Base-by-base conservation (phyloP, 192 early-diverging fungal species). In the Rhizophagus clarus region DNA sequence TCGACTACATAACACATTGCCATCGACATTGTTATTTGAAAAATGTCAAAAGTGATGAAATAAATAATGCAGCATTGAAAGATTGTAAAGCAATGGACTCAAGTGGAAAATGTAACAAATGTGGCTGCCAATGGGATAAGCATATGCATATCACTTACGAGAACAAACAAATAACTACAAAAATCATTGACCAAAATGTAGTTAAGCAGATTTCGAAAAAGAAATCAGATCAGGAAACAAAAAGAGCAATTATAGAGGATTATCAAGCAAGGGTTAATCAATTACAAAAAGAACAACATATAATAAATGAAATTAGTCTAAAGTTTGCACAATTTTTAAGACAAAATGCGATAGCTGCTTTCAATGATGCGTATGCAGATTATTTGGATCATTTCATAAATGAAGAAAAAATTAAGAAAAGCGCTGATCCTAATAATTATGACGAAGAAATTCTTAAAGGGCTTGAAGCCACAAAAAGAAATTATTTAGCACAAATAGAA, bases 71-170 rank as follows among this genome's bases (percentile, higher is more conserved):
- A 29, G 72, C 28, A 42, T 60, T 84, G 28, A 68, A 40, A 45
- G n/a, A n/a, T 1, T 84, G 83, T 66, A 24, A 29, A 29, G 83
- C 80, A 29, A 84, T 84, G 72, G 72, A 62, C 5, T 29, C 26
- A 26, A 56, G 60, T 20, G 74, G 62, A 24, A 81, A 29, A 15
- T 84, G 83, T 77, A 56, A 9, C n/a, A 61, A 34, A 22, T 84
- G 83, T 79, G 64, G 67, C 45, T 84, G 83, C 66, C 10, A 11
- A 9, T 84, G 81, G 83, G 60, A 72, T 34, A 76, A 73, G 47
- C 83, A 81, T 74, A 84, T 81, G 80, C 78, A 80, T 40, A 68
- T 81, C 31, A 79, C 31, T 32, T 74, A 76, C 22, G 80, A 82
- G 24, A 61, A 67, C 17, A 78, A n/a, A 28, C 68, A 72, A 60